Percentiles rank a stretch among this genome's conserved stretches.
phyloP scores from a whole-genome alignment of 192 early-diverging fungal genomes.

The Thamnidium elegans region DNA sequence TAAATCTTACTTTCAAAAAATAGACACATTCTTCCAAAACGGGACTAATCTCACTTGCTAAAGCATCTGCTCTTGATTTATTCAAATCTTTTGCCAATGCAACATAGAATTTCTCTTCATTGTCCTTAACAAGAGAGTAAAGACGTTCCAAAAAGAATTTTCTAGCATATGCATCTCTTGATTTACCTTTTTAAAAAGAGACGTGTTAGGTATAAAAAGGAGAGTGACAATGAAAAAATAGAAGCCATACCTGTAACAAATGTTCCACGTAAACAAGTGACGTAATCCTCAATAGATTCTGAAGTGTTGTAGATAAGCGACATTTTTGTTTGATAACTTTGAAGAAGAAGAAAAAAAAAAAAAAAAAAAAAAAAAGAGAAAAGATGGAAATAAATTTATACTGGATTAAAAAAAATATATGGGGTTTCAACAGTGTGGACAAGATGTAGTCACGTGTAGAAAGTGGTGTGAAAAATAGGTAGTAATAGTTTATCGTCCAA shows the following conservation, averaged over 20 bases:
- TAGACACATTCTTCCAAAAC: constrained; percentile 44
- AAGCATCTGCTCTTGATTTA: constrained; percentile 53
- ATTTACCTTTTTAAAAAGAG: background rate
- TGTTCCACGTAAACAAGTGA: constrained; percentile 11
- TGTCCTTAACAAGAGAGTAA: constrained; percentile 56
- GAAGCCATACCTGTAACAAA: background rate
- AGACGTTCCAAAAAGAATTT: constrained; percentile 47
- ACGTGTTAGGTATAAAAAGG: background rate
- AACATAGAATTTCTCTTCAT: constrained; percentile 52
- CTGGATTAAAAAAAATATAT: background rate
- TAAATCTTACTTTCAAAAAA: constrained; percentile 30
- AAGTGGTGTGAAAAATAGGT: background rate
- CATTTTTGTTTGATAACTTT: background rate
- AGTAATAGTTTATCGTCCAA: constrained; percentile 13
- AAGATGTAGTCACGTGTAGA: constrained; percentile 2
- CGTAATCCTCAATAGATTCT: constrained; percentile 9
- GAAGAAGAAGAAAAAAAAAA: background rate
- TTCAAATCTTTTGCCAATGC: constrained; percentile 57
- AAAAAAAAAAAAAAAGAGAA: background rate
- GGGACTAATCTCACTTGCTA: constrained; percentile 52
- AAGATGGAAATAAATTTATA: background rate
- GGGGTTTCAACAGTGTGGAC: background rate
- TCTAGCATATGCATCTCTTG: constrained; percentile 9
- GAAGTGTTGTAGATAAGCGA: background rate
- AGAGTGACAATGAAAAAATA: background rate